phyloP scores from a whole-genome alignment of 352 stramenopile species.

The Globisporangium splendens region DNA sequence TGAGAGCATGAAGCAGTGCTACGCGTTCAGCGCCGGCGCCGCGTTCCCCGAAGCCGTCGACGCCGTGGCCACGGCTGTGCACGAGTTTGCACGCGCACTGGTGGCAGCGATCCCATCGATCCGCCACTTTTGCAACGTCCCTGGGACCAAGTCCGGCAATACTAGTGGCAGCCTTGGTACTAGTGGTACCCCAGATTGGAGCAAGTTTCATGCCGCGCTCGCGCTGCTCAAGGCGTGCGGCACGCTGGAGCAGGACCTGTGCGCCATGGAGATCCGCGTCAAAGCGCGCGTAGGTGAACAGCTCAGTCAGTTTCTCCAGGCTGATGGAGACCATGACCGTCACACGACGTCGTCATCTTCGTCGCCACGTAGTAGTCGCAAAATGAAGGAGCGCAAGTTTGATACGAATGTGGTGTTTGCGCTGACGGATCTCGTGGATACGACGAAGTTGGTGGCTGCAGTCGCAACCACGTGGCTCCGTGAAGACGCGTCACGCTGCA shows the following conservation, averaged over 20 bases:
- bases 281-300: constrained; percentile 58
- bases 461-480: constrained; percentile 51
- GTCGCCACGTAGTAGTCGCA: constrained; percentile 23
- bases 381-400: constrained; percentile 23
- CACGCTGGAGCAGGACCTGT: constrained; percentile 46
- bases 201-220: constrained; percentile 65
- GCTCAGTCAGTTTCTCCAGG: constrained; percentile 31
- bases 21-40: constrained; percentile 51
- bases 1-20: constrained; percentile 49
- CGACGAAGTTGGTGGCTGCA: constrained; percentile 31
- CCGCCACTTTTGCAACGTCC: constrained; percentile 34
- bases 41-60: constrained; percentile 57
- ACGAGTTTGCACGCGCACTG: constrained; percentile 46
- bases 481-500: constrained; percentile 35
- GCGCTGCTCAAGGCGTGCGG: constrained; percentile 61
- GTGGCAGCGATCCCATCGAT: constrained; percentile 37
- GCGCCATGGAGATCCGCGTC: constrained; percentile 38
- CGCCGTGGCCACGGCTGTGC: constrained; percentile 33
- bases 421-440: constrained; percentile 33
- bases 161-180: constrained; percentile 1
- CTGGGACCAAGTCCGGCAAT: not conserved
- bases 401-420: constrained; percentile 5
- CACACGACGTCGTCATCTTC: constrained; percentile 21
- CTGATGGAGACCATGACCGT: not conserved
- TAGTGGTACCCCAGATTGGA: constrained; percentile 42